Evolutionary conservation across 2,329 filamentous ascomycete genomes (phyloP), one percentile per base, ranked within the genome.

Genomic region (Rutstroemia sydowiana): DNA sequence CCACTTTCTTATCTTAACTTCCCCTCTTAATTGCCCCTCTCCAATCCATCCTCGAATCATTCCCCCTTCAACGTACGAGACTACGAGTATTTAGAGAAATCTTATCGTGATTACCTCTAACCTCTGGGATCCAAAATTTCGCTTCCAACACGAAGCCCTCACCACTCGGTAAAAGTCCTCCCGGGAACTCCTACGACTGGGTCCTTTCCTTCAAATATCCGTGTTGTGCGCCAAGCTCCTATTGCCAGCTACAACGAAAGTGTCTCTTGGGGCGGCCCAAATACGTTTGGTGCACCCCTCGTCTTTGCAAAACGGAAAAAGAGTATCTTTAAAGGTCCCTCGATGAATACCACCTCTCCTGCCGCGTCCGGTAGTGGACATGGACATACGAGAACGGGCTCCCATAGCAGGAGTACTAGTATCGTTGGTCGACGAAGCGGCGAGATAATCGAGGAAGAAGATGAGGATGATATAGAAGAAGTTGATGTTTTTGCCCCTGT

Each of bases 161-260:
- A 96, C 66, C 81, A 88, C 59, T 95, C 88, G 0, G 86, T 97
- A 62, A 97, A 97, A 70, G 87, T 97, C n/a, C 80, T 97, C 2
- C 92, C 93, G 1, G 88, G 88, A 0, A 95, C 91, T 0, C 92
- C 92, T 0, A 91, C 86, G 0, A 72, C 78, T 2, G 74, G 76
- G 14, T 73, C 80, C 1, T 95, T 97, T 62, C 91, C 92, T 0
- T 87, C 83, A 47, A 95, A 91, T 59, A 87, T 96, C 54, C 84
- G 92, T 2, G 75, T 96, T 11, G 88, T 92, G 1, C 81, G 90
- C 28, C 82, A 76, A 13, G 67, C 74, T 0, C 73, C 77, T 2
- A 70, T 77, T 0, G 64, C 70, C 31, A 63, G 75, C 9, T 83
- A 81, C 60, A 81, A 81, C 55, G 81, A 85, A 62, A 75, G 73